phyloP scores from a whole-genome alignment of 2,329 filamentous ascomycete species.

The Gliomastix tumulicola region DNA sequence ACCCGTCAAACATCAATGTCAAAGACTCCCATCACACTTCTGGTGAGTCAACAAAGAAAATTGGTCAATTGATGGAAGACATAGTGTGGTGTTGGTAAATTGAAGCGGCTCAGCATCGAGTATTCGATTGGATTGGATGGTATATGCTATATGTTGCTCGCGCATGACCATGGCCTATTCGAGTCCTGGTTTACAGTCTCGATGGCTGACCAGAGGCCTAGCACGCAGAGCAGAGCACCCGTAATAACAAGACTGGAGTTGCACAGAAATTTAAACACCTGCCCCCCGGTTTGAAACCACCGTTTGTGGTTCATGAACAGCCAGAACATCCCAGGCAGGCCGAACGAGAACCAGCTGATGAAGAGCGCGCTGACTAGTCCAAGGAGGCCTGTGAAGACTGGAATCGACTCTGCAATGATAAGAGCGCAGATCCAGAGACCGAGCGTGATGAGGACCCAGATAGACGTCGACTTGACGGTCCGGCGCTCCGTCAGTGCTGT shows the following conservation, averaged over 20 bases:
- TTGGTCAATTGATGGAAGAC: no score
- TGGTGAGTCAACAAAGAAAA: no score
- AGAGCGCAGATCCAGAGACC: constrained; percentile 54
- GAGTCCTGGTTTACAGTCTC: constrained; percentile 22
- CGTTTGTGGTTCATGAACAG: constrained; percentile 36
- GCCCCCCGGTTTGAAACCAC: constrained; percentile 24
- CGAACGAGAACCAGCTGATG: constrained; percentile 59
- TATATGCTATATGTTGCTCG: no score
- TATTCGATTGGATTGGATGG: no score
- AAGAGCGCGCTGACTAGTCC: constrained; percentile 57
- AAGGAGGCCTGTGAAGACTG: constrained; percentile 60
- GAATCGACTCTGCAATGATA: constrained; percentile 63
- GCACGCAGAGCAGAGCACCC: constrained; percentile 25
- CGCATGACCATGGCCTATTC: constrained; percentile 27
- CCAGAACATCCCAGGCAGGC: constrained; percentile 39
- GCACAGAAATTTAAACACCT: constrained; percentile 18
- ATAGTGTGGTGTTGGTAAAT: no score
- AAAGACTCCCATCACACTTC: no score
- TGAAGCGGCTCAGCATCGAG: no score
- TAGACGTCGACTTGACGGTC: constrained; percentile 40
- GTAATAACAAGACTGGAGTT: constrained; percentile 23
- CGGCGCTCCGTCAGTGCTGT: constrained; percentile 38
- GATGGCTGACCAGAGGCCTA: constrained; percentile 31
- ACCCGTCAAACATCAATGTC: no score
- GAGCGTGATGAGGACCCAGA: constrained; percentile 52